Base-by-base conservation (phyloP, 352 stramenopile species). In the Phytophthora brassicae region DNA sequence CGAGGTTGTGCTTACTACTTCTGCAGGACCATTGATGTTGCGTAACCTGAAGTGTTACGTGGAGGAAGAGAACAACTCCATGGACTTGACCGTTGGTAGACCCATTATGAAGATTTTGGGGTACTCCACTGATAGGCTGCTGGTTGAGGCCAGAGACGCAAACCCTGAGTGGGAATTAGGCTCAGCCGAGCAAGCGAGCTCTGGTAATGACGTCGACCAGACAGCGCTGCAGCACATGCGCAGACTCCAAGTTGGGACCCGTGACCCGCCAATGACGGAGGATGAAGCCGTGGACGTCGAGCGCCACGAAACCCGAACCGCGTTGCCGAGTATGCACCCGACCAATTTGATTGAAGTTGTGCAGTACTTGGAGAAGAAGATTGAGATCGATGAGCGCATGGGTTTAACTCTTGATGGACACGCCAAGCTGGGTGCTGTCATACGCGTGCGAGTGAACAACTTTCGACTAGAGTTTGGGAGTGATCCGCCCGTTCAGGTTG, bases 381-480 rank as follows among this genome's bases (percentile, higher is more conserved):
- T 53, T 4, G 28, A 46, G 11, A 26, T 44, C 13, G 57, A 47
- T 3, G 8, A 28, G 14, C 1, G 13, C 2, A 39, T 46, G n/a
- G 41, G 48, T 5, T 24, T 42, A n/a, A 58, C 8, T 0, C n/a
- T 36, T 0, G 31, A 53, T 20, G 31, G 57, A 13, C 14, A 16
- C 11, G 16, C 20, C 1, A 45, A 31, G 17, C 29, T 59, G 16
- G 23, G 45, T 17, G 47, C 45, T 1, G 52, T 59, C 16, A 11
- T 66, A 5, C 26, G 29, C 2, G 17, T 35, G 6, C n/a, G 19
- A 45, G 22, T 35, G 6, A 22, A 63, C 31, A 26, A 1, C 4
- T 66, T 62, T 44, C 38, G 63, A 13, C 7, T 66, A 19, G 24
- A 57, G 7, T 55, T 65, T 39, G 49, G 63, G 6, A 38, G 41